Evolutionary conservation across 805 yeast genomes (phyloP), one percentile per base, ranked within the genome.

Genomic region (Barnettozyma salicaria): DNA sequence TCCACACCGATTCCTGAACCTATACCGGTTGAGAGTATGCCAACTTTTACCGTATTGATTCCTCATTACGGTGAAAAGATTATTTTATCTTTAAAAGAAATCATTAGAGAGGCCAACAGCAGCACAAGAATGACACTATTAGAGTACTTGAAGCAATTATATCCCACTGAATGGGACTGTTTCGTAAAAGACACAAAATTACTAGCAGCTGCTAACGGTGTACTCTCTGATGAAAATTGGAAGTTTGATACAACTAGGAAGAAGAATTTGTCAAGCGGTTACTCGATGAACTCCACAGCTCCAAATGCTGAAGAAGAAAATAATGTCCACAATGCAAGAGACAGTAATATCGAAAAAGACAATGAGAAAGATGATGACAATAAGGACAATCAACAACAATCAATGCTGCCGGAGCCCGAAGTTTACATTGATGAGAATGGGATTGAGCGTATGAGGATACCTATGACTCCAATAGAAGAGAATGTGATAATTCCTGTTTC

Each of bases 21-120:
- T 0, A 59, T 71, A 10, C 72, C 85, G 0, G 70, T 79, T 14
- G 74, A 73, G 25, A 64, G 76, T 27, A 84, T 85, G 89, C 94
- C 95, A 1, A 64, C 83, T 0, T 86, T 86, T 49, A 78, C 94
- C 0, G 96, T 88, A 4, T 65, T 88, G 52, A 73, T 88, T 26
- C 97, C 97, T 7, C 96, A 88, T 57, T 88, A 81, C 58, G 69
- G 80, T 4, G 97, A 88, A 58, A 87, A 80, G 60, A 85, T 88
- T 34, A 66, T 82, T 18, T 63, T 87, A 34, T 73, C 86, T 4
- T 65, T 88, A 44, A 76, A 74, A 48, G 96, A 88, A 55, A 77
- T 86, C 14, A 84, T 88, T 41, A 75, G 76, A 48, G 86, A 80
- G 57, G 71, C 67, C 14, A 78, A 74, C 43, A 72, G 68, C 32